Evolutionary conservation across 2,329 filamentous ascomycete species (phyloP).

Genomic region (Aspergillus brunneoviolaceus): DNA sequence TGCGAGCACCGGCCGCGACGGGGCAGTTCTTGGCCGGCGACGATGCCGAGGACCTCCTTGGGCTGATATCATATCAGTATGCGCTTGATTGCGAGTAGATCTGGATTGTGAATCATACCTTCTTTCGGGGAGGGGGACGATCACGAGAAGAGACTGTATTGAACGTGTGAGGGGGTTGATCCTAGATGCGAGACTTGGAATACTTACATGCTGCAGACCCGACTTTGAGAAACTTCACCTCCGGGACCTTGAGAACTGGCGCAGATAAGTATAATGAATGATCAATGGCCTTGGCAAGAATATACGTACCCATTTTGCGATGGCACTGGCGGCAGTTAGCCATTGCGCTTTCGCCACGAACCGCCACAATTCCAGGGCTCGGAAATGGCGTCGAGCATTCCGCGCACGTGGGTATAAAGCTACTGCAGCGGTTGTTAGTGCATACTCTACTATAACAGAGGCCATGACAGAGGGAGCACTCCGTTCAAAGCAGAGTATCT

Average conservation of each 20-base stretch:
- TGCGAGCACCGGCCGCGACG: conserved; percentile 54
- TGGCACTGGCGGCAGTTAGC: conserved; percentile 80
- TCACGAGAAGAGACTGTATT: conserved; percentile 29
- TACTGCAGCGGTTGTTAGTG: conserved; percentile 49
- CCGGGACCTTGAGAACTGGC: conserved; percentile 68
- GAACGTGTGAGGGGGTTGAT: not conserved
- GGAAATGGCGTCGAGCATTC: conserved; percentile 70
- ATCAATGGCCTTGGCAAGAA: not conserved
- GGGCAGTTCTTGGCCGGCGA: conserved; percentile 55
- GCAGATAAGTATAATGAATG: not conserved
- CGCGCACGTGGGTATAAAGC: conserved; percentile 75
- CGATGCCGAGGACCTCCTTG: conserved; percentile 55
- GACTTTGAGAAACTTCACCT: conserved; percentile 74
- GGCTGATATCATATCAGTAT: conserved; percentile 26
- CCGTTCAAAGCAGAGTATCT: conserved; percentile 2
- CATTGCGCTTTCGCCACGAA: conserved; percentile 69
- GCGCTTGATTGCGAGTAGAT: not conserved
- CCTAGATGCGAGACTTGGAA: not conserved
- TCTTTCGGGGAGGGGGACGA: conserved; percentile 35
- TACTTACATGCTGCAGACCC: conserved; percentile 53
- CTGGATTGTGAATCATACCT: conserved; percentile 30
- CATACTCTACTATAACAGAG: not conserved
- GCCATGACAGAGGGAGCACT: not conserved
- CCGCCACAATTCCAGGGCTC: conserved; percentile 64
- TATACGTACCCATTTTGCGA: conserved; percentile 63